Base-by-base conservation (phyloP, 208 protist species). In the Borovskyia barvae region DNA sequence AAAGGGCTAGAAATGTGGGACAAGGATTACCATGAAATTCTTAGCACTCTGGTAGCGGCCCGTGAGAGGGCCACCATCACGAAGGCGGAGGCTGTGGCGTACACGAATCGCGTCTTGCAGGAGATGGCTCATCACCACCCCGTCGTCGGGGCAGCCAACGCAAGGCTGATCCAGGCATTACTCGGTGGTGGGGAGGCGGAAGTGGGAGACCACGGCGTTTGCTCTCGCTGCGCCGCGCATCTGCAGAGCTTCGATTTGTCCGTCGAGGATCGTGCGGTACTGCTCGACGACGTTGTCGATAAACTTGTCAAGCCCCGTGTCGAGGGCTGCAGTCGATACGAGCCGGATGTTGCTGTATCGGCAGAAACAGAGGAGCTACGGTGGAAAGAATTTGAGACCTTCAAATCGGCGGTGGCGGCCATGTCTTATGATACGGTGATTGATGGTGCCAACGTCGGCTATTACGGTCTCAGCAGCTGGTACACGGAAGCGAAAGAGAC, bases 391-490 rank as follows among this genome's bases (percentile, higher is more conserved):
- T 89, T 89, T 51, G 77, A 83, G 11, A 48, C 28, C 1, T 92
- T 92, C 58, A 83, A 82, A 48, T 37, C 12, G 3, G 59, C 50
- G 3, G 42, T 87, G 30, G 32, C 57, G 9, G 58, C n/a, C 6
- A 56, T 73, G 56, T 46, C 68, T 5, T 92, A 78, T 65, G 85
- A 92, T 72, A 76, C 81, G 1, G 70, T 94, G 26, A 87, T 92
- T 66, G 85, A 92, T 40, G 88, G 85, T 22, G 84, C 85, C 0
- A 90, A 90, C 48, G 67, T 91, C 20, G 85, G 87, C 17, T 93
- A 93, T 54, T 93, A 93, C 70, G 87, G 87, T 0, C 66, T 93
- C 26, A 91, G 51, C 42, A 86, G 68, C 57, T 90, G 85, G 85
- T 90, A 91, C 46, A 20, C 52, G 17, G 75, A 79, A 41, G 82